Conservation (phyloP, 257 asterid genomes). For the Capsicum rhomboideum region DNA sequence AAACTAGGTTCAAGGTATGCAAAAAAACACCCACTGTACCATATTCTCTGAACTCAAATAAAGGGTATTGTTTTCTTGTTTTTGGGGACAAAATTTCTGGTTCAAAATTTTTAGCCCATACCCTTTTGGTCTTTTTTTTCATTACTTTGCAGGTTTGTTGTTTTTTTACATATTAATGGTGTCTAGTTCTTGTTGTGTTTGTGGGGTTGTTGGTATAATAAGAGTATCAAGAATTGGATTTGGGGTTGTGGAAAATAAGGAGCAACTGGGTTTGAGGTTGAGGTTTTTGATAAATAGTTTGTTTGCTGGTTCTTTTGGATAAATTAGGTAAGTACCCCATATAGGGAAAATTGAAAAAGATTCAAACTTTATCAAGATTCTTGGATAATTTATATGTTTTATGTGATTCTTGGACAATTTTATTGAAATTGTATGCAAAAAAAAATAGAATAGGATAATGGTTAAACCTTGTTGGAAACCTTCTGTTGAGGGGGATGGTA, state of each 20-base stretch:
- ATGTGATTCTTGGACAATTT: neutral
- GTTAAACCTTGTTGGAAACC: slow-evolving; percentile 86
- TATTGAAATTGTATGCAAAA: neutral
- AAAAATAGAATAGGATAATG: slow-evolving; percentile 24
- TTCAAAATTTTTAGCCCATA: slow-evolving; percentile 43
- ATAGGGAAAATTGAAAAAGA: neutral
- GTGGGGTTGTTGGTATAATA: slow-evolving; percentile 49
- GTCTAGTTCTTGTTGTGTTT: slow-evolving; percentile 60
- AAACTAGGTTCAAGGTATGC: slow-evolving; percentile 90
- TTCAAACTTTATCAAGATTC: neutral
- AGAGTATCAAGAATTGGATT: slow-evolving; percentile 24
- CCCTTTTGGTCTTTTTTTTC: slow-evolving; percentile 37
- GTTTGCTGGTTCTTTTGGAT: slow-evolving; percentile 59
- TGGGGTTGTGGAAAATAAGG: slow-evolving; percentile 36
- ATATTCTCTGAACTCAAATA: slow-evolving; percentile 60
- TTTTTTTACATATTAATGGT: slow-evolving; percentile 47
- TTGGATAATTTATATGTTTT: neutral
- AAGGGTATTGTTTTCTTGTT: slow-evolving; percentile 47
- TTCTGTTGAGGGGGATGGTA: slow-evolving; percentile 58
- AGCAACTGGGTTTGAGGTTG: slow-evolving; percentile 37
- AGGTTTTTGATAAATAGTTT: slow-evolving; percentile 24
- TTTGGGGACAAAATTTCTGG: slow-evolving; percentile 7
- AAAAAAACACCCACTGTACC: slow-evolving; percentile 21
- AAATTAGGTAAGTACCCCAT: no score
- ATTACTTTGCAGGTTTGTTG: slow-evolving; percentile 2